Percentiles rank a stretch among this genome's conserved stretches.
phyloP scores from a whole-genome alignment of 192 early-diverging fungal genomes.

The Geranomyces variabilis region DNA sequence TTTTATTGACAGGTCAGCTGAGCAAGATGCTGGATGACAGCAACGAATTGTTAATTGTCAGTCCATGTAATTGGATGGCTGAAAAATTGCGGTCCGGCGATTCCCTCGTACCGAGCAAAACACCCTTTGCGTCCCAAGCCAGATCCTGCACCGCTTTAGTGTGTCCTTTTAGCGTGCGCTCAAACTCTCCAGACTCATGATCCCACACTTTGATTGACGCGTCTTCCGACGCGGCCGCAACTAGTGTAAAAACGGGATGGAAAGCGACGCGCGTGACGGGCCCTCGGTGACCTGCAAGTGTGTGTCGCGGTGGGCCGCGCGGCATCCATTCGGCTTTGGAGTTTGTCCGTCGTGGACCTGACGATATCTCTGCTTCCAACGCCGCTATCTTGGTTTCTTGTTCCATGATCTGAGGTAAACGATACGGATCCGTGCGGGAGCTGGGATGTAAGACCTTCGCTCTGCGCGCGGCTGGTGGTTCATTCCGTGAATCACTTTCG shows the following conservation, averaged over 20 bases:
- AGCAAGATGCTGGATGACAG: constrained; percentile 71
- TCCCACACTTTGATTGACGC: constrained; percentile 93
- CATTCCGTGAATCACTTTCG: no score
- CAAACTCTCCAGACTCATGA: constrained; percentile 90
- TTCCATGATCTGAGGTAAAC: constrained; percentile 92
- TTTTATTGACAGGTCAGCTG: constrained; percentile 88
- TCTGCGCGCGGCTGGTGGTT: no score
- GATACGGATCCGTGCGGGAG: no score
- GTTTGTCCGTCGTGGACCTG: constrained; percentile 23
- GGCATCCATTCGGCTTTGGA: constrained; percentile 78
- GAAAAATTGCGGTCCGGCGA: not conserved
- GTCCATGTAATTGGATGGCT: not conserved
- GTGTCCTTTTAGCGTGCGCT: constrained; percentile 91
- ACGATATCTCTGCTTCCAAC: constrained; percentile 48
- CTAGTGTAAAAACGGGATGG: constrained; percentile 80
- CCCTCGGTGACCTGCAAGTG: constrained; percentile 76
- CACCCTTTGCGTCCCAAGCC: constrained; percentile 80
- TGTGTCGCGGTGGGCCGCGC: constrained; percentile 73
- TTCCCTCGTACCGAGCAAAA: constrained; percentile 65
- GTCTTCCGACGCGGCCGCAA: constrained; percentile 91
- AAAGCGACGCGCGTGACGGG: constrained; percentile 83
- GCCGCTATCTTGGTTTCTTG: constrained; percentile 80
- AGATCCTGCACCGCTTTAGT: constrained; percentile 94
- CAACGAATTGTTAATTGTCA: not conserved
- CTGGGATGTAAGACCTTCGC: not conserved